phyloP scores from a whole-genome alignment of 2,329 filamentous ascomycete genomes.

The Epichloe typhina region DNA sequence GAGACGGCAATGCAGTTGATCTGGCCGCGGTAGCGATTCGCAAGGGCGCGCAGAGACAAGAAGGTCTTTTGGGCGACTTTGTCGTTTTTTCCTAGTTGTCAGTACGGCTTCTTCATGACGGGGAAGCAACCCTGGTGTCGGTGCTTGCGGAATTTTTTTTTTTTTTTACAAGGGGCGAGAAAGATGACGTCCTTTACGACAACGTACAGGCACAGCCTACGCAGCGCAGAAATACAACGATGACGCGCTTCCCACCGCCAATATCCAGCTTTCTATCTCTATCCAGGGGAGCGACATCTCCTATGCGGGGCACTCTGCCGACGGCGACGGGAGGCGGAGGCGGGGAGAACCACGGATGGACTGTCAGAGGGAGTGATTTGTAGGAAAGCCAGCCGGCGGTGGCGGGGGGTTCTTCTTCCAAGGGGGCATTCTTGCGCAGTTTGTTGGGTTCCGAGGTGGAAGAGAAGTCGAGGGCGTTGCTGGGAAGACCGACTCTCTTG shows the following conservation, averaged over 20 bases:
- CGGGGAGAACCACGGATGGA: slow-evolving; percentile 40
- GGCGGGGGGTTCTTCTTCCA: slow-evolving; percentile 17
- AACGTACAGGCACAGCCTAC: slow-evolving; percentile 41
- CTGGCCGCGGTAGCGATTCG: slow-evolving; percentile 34
- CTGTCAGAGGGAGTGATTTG: slow-evolving; percentile 36
- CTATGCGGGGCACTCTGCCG: slow-evolving; percentile 30
- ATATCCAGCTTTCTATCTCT: slow-evolving; percentile 29
- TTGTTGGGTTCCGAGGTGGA: slow-evolving; percentile 18
- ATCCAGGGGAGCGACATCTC: slow-evolving; percentile 33
- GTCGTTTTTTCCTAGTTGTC: too few species aligned
- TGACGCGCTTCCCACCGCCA: slow-evolving; percentile 28
- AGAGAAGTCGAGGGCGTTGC: slow-evolving; percentile 31
- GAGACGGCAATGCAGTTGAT: slow-evolving; percentile 46
- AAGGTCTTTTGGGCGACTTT: slow-evolving; percentile 45
- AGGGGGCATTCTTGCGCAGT: slow-evolving; percentile 18
- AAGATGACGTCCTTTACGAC: not conserved
- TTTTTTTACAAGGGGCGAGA: too few species aligned
- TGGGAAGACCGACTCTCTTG: slow-evolving; percentile 41
- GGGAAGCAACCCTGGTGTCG: too few species aligned
- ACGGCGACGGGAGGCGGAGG: slow-evolving; percentile 36
- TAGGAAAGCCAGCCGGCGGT: slow-evolving; percentile 35
- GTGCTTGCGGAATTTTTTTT: too few species aligned
- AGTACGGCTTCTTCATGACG: too few species aligned
- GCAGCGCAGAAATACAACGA: slow-evolving; percentile 41
- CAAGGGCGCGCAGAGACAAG: slow-evolving; percentile 39